Percentiles rank a stretch among this genome's conserved stretches.
phyloP scores from a whole-genome alignment of 805 yeast species.

The Tetrapisispora fleetii region DNA sequence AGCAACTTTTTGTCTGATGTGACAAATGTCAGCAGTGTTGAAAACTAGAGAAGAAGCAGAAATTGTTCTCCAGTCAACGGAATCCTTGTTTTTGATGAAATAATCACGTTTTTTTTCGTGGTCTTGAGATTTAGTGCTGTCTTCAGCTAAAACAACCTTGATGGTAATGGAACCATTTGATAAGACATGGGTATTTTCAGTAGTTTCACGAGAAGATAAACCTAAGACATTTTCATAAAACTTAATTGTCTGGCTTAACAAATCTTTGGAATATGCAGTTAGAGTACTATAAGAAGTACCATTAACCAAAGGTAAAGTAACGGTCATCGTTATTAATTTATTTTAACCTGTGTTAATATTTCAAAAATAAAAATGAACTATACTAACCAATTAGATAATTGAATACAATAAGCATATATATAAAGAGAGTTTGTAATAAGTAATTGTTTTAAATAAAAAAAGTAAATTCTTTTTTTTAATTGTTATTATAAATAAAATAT shows the following conservation, averaged over 20 bases:
- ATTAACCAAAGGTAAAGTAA: slow-evolving; percentile 33
- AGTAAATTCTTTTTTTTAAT: too few species aligned
- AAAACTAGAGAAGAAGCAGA: slow-evolving; percentile 33
- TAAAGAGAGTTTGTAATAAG: too few species aligned
- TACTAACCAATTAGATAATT: neutral
- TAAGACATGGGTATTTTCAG: slow-evolving; percentile 5
- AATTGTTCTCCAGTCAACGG: slow-evolving; percentile 42
- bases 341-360: neutral
- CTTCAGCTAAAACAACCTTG: slow-evolving; percentile 18
- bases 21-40: slow-evolving; percentile 23
- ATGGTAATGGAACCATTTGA: slow-evolving; percentile 21
- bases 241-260: slow-evolving; percentile 37
- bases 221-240: slow-evolving; percentile 38
- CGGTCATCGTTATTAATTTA: slow-evolving; percentile 12
- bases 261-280: slow-evolving; percentile 39
- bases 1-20: slow-evolving; percentile 22
- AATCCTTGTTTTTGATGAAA: slow-evolving; percentile 1
- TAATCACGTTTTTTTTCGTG: slow-evolving; percentile 24
- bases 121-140: slow-evolving; percentile 9
- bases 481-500: too few species aligned
- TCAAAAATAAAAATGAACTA: too few species aligned
- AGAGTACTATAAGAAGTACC: slow-evolving; percentile 45
- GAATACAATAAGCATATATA: neutral
- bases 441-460: too few species aligned
- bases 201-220: slow-evolving; percentile 5